These are phyloP conservation scores for Choanephora cucurbitarum DNA, from an alignment of 371 early-diverging fungal genomes.

Conservation along the genomic window DNA sequence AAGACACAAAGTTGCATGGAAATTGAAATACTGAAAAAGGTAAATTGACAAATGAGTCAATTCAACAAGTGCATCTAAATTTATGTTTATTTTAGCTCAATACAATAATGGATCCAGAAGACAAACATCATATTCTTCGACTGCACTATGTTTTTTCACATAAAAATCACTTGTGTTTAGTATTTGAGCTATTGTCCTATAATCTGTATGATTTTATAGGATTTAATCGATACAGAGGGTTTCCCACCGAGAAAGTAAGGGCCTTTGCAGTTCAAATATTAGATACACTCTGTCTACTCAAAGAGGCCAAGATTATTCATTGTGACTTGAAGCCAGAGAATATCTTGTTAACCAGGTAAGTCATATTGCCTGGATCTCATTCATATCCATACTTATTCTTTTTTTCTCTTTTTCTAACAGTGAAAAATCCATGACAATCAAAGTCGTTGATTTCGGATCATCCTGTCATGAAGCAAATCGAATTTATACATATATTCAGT, in stretches of 20 bases:
- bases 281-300: slow-evolving; percentile 83
- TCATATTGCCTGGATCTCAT: no score
- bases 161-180: slow-evolving; percentile 92
- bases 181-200: slow-evolving; percentile 91
- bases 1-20: slow-evolving; percentile 95
- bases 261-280: slow-evolving; percentile 86
- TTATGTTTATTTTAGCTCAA: slow-evolving; percentile 23
- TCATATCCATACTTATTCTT: no score
- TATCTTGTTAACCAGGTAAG: slow-evolving; percentile 83
- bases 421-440: slow-evolving; percentile 83
- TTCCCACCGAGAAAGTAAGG: slow-evolving; percentile 81
- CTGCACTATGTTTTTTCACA: slow-evolving; percentile 91
- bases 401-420: slow-evolving; percentile 26
- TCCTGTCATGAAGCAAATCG: slow-evolving; percentile 92
- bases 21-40: slow-evolving; percentile 86
- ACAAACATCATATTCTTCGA: slow-evolving; percentile 83
- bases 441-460: slow-evolving; percentile 99
- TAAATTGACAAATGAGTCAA: slow-evolving; percentile 36
- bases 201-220: slow-evolving; percentile 96
- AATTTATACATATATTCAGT: slow-evolving; percentile 96
- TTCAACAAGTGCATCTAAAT: no score
- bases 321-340: slow-evolving; percentile 99
- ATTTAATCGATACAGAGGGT: slow-evolving; percentile 90
- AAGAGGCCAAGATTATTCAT: slow-evolving; percentile 91
- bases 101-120: slow-evolving; percentile 81